Conservation (phyloP, 108 stramenopile genomes). For the Pseudonitzschia delicatissima region DNA sequence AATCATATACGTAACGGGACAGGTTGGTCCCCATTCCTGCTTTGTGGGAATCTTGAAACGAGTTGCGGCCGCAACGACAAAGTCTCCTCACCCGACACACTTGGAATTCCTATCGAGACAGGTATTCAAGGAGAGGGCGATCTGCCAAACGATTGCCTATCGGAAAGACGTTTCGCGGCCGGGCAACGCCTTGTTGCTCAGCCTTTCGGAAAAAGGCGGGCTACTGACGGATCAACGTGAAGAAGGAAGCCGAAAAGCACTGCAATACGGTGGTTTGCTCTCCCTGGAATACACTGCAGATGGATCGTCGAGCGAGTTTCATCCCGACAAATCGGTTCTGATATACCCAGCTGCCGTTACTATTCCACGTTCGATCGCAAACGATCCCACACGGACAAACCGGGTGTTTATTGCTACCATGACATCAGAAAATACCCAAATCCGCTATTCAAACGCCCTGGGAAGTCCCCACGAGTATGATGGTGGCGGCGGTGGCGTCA, state of each 20-base stretch:
- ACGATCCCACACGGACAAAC: conserved; percentile 8
- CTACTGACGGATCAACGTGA: conserved; percentile 21
- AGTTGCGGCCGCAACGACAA: not conserved
- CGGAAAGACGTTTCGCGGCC: not conserved
- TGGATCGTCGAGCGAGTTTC: not conserved
- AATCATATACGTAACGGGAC: conserved; percentile 26
- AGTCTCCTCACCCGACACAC: not conserved
- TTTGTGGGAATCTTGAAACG: conserved; percentile 26
- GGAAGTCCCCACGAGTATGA: conserved; percentile 1
- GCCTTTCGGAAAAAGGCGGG: conserved; percentile 30
- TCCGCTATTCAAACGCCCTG: conserved; percentile 1
- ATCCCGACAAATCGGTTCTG: conserved; percentile 2
- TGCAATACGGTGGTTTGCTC: conserved; percentile 28
- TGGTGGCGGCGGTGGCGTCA: not conserved
- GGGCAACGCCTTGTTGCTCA: conserved; percentile 8
- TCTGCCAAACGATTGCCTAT: conserved; percentile 24
- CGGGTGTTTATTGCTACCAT: conserved; percentile 11
- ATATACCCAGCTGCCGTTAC: not conserved
- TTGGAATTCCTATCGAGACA: conserved; percentile 25
- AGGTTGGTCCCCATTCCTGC: conserved; percentile 25
- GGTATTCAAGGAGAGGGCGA: conserved; percentile 20
- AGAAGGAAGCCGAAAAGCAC: conserved; percentile 21
- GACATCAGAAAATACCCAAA: not conserved
- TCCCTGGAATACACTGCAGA: conserved; percentile 10
- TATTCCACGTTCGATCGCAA: conserved; percentile 4